These are phyloP conservation scores for Puccinia hordei DNA, from an alignment of 1,284 basidiomycete genomes.

Conservation along the genomic window DNA sequence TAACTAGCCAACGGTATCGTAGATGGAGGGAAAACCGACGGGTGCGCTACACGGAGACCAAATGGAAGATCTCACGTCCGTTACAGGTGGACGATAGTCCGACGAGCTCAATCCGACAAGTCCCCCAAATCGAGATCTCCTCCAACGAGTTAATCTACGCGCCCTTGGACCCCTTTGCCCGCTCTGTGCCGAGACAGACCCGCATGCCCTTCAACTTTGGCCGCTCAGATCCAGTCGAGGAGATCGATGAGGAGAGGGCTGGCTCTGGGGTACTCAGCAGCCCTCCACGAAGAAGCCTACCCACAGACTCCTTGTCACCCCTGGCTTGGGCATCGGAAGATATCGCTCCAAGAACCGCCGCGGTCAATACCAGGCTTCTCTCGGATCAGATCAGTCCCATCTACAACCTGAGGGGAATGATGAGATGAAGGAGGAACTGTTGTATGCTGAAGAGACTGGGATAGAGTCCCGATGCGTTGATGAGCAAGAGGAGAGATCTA, in stretches of 20 bases:
- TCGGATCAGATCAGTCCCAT: background rate
- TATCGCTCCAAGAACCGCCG: constrained; percentile 16
- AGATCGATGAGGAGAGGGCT: constrained; percentile 26
- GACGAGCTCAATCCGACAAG: background rate
- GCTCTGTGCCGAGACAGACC: constrained; percentile 5
- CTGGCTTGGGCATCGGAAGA: constrained; percentile 18
- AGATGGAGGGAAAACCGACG: background rate
- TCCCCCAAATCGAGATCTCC: constrained; percentile 1
- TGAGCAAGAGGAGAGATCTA: background rate
- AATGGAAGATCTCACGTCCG: constrained; percentile 19
- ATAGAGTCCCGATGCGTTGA: background rate
- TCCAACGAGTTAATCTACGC: background rate
- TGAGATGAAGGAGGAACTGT: constrained; percentile 9
- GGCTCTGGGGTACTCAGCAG: constrained; percentile 21
- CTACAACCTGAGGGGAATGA: background rate
- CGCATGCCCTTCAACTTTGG: constrained; percentile 6
- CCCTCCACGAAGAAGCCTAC: background rate
- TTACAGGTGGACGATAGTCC: background rate
- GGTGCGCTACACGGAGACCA: constrained; percentile 1
- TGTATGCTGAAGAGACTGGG: background rate
- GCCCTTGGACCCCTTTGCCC: constrained; percentile 2
- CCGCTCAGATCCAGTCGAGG: constrained; percentile 6
- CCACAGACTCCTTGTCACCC: background rate
- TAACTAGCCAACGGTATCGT: constrained; percentile 3
- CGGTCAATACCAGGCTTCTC: background rate